phyloP scores from a whole-genome alignment of 495 filamentous ascomycete genomes.

The Tuber microsphaerosporum region DNA sequence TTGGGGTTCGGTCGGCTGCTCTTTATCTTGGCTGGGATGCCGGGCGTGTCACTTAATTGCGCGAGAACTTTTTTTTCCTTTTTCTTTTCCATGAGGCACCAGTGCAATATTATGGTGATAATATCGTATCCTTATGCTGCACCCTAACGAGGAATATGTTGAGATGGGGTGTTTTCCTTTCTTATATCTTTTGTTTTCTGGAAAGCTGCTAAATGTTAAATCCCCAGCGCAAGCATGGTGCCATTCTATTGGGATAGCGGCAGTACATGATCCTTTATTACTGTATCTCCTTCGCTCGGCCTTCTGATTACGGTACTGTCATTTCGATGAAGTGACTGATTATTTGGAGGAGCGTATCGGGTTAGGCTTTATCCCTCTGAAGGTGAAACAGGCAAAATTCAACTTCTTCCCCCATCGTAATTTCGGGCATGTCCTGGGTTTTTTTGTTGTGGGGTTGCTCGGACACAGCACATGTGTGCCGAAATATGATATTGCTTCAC shows the following conservation, averaged over 20 bases:
- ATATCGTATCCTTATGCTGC: background rate
- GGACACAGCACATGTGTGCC: conserved; percentile 3
- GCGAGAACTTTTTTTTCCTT: background rate
- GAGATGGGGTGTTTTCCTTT: background rate
- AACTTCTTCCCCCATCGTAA: background rate
- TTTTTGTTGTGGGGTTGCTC: background rate
- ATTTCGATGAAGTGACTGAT: background rate
- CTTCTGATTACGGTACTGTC: background rate
- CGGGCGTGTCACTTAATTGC: background rate
- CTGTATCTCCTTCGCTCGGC: background rate
- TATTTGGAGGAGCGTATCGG: conserved; percentile 2
- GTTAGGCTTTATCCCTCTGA: background rate
- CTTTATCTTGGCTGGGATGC: background rate
- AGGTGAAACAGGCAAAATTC: background rate
- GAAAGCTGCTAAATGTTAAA: background rate
- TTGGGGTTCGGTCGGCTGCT: conserved; percentile 3
- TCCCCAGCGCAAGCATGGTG: background rate
- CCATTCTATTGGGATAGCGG: background rate
- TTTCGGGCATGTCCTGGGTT: background rate
- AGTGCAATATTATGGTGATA: background rate
- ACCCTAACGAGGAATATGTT: background rate
- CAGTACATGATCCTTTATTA: background rate
- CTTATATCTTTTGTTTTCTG: background rate
- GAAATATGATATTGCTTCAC: conserved; percentile 3
- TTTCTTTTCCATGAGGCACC: background rate